Conservation (phyloP, 768 basidiomycete genomes). For the Tubosaeta sp. region DNA sequence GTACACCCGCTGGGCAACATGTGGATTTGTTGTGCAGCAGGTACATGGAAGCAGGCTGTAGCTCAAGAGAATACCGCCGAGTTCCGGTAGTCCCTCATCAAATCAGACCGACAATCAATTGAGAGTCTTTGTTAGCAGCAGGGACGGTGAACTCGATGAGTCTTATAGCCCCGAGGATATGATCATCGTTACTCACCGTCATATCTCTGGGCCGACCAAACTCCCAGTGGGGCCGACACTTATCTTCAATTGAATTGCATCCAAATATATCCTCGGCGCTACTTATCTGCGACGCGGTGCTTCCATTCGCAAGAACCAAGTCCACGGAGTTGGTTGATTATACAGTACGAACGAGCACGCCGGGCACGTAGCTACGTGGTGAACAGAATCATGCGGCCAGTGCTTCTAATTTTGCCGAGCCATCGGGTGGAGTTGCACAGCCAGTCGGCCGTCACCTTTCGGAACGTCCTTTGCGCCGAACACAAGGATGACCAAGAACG, state of each 20-base stretch:
- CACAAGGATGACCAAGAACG: neutral
- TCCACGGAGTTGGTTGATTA: neutral
- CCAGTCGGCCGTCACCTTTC: slow-evolving; percentile 4
- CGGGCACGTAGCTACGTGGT: neutral
- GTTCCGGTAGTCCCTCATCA: neutral
- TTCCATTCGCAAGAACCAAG: neutral
- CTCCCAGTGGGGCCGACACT: neutral
- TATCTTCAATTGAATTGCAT: neutral
- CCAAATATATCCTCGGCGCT: neutral
- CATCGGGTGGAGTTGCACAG: slow-evolving; percentile 11
- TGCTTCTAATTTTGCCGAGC: slow-evolving; percentile 6
- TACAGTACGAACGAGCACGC: neutral
- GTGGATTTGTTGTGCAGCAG: too few species aligned
- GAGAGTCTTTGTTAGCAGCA: neutral
- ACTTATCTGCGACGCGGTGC: neutral
- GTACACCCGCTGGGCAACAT: neutral
- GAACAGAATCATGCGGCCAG: neutral
- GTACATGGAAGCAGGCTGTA: too few species aligned
- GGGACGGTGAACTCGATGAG: neutral
- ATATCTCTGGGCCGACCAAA: neutral
- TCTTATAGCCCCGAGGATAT: neutral
- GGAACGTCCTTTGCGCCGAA: slow-evolving; percentile 9
- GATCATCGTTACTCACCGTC: too few species aligned
- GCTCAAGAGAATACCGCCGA: neutral
- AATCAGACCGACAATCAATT: neutral